Conservation (phyloP, 352 stramenopile genomes). For the Globisporangium orthogonon region DNA sequence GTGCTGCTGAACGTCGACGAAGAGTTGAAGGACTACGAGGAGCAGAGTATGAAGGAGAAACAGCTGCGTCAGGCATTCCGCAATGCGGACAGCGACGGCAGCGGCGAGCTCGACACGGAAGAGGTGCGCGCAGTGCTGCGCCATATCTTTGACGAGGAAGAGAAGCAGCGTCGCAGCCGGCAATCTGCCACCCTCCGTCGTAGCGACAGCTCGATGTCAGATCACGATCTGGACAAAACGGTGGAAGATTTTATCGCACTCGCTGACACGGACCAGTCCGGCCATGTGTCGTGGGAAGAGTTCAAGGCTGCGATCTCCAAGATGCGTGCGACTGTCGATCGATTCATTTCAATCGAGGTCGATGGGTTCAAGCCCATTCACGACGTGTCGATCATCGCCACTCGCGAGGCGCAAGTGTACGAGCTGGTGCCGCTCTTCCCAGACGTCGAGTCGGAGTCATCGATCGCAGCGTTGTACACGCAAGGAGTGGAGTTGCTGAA, state of each 20-base stretch:
- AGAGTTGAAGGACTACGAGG: slow-evolving; percentile 58
- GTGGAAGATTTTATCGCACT: slow-evolving; percentile 78
- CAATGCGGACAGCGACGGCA: slow-evolving; percentile 65
- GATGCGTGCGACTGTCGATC: slow-evolving; percentile 55
- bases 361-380: slow-evolving; percentile 66
- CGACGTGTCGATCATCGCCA: slow-evolving; percentile 53
- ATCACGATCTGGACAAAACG: slow-evolving; percentile 43
- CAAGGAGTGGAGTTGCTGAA: slow-evolving; percentile 59
- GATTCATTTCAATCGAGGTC: slow-evolving; percentile 72
- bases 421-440: slow-evolving; percentile 70
- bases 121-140: slow-evolving; percentile 71
- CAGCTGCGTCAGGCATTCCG: slow-evolving; percentile 76
- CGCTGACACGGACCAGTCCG: slow-evolving; percentile 72
- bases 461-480: slow-evolving; percentile 63
- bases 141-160: slow-evolving; percentile 68
- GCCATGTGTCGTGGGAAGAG: slow-evolving; percentile 80
- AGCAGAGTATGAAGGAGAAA: slow-evolving; percentile 84
- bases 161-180: slow-evolving; percentile 28
- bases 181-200: slow-evolving; percentile 7
- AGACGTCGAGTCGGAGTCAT: slow-evolving; percentile 63
- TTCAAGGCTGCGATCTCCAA: slow-evolving; percentile 83
- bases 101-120: slow-evolving; percentile 67
- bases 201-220: slow-evolving; percentile 48
- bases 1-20: slow-evolving; percentile 57
- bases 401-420: slow-evolving; percentile 74